phyloP scores from a whole-genome alignment of 768 basidiomycete species.

The Auricularia auricula-judae region DNA sequence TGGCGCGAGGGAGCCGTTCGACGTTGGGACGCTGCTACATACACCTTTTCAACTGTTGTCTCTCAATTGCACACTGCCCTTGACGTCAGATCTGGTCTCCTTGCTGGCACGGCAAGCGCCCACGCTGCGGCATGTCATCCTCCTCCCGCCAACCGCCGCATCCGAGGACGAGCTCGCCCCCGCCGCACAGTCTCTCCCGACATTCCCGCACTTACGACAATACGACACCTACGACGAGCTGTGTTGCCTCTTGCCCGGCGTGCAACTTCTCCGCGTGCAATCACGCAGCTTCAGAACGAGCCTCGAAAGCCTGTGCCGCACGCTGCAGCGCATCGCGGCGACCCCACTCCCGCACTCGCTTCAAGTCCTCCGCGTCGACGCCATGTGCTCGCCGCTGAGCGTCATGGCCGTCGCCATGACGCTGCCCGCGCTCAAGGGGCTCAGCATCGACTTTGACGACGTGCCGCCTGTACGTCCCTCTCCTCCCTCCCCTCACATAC shows the following conservation, averaged over 20 bases:
- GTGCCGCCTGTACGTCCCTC: neutral
- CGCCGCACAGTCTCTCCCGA: neutral
- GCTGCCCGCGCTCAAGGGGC: neutral
- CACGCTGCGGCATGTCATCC: neutral
- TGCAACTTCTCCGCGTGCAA: neutral
- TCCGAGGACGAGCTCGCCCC: neutral
- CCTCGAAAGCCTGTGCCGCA: neutral
- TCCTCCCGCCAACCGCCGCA: neutral
- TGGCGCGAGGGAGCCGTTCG: neutral
- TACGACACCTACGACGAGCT: neutral
- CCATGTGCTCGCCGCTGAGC: neutral
- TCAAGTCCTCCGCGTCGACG: neutral
- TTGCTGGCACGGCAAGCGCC: neutral
- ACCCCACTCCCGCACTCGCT: constrained; percentile 33
- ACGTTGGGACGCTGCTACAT: neutral
- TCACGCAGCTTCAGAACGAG: neutral
- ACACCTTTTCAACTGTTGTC: neutral
- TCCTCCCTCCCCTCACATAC: too few relatives aligned
- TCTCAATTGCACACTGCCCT: neutral
- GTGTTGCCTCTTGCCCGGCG: neutral
- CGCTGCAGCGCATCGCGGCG: constrained; percentile 22
- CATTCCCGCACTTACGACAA: neutral
- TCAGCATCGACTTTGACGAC: neutral
- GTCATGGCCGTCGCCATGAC: neutral
- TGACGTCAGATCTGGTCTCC: neutral